Base-by-base conservation (phyloP, 176 grass and related monocot genomes). In the Phragmites australis region DNA sequence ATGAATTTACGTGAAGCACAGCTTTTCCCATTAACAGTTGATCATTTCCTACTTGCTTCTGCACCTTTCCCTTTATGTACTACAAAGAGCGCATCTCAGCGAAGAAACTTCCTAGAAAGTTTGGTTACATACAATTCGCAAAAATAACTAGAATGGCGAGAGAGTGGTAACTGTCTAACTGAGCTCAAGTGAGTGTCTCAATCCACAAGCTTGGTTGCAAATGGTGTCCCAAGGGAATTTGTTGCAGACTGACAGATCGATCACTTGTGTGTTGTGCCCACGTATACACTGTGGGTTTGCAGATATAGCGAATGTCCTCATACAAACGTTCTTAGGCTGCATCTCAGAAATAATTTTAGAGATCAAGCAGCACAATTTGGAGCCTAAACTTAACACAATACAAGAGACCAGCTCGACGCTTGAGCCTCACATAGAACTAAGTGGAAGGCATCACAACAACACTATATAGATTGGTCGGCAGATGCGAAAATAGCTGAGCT, bases 161-260 rank as follows among this genome's bases (percentile, higher is more conserved):
- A 27, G 6, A 62, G 19, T 8, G 15, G 23, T 5, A 47, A 22
- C n/a, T n/a, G n/a, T n/a, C n/a, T n/a, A n/a, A n/a, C 0, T 25
- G 9, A 8, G 6, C 44, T 43, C 4, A 9, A 53, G n/a, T 29
- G 17, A 34, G 6, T 8, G 13, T 34, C 41, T 29, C n/a, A 21
- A 39, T 18, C 21, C 19, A 41, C 34, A 31, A 44, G 34, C n/a
- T 49, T 82, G 26, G 8, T 22, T 12, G 27, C 2, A 72, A 39
- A 78, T 78, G 39, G 14, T 16, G 3, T 27, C 57, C 27, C 18
- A 37, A 76, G 41, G 74, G 57, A 15, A 76, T 76, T 46, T n/a
- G 9, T 45, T 76, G 23, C 19, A 2, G 25, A 76, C 25, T 46
- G 6, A 10, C 17, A 48, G 18, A 77, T 62, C 2, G 2, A 9